These are phyloP conservation scores for Dryas drummondii DNA, from an alignment of 306 rosid genomes.

Conservation along the genomic window DNA sequence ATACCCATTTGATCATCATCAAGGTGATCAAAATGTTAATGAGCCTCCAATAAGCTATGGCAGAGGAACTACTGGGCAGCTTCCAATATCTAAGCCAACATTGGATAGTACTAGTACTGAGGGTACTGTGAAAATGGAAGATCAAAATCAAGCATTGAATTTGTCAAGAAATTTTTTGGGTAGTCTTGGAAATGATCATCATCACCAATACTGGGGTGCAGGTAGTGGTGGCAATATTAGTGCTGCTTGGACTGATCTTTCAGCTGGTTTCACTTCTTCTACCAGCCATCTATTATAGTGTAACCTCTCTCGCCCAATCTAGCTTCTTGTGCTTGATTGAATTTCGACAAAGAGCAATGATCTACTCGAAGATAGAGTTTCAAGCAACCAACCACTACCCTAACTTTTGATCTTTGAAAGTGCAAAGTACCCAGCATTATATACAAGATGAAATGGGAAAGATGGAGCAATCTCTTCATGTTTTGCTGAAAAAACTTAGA, in stretches of 20 bases:
- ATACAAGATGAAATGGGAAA: conserved; percentile 30
- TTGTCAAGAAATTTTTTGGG: conserved; percentile 53
- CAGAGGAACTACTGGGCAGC: conserved; percentile 27
- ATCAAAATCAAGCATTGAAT: conserved; percentile 49
- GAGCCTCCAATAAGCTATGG: conserved; percentile 27
- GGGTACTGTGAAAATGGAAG: conserved; percentile 56
- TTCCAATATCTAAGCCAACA: conserved; percentile 38
- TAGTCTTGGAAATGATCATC: conserved; percentile 40
- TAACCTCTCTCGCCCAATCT: not conserved
- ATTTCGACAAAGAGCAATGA: not conserved
- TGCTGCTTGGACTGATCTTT: conserved; percentile 64
- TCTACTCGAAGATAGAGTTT: not conserved
- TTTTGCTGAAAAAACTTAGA: conserved; percentile 18
- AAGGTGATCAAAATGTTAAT: conserved; percentile 24
- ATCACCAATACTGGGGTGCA: conserved; percentile 35
- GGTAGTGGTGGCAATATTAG: conserved; percentile 13
- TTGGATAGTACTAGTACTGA: conserved; percentile 39
- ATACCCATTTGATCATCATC: conserved; percentile 40
- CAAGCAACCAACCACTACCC: conserved; percentile 1
- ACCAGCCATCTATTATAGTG: conserved; percentile 49
- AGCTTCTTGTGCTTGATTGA: too few relatives aligned
- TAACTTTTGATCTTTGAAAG: conserved; percentile 20
- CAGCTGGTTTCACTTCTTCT: conserved; percentile 54
- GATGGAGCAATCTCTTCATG: conserved; percentile 14
- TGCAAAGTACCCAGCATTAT: conserved; percentile 5